These are phyloP conservation scores for Cercospora beticola DNA, from an alignment of 2,329 filamentous ascomycete genomes.

Conservation along the genomic window DNA sequence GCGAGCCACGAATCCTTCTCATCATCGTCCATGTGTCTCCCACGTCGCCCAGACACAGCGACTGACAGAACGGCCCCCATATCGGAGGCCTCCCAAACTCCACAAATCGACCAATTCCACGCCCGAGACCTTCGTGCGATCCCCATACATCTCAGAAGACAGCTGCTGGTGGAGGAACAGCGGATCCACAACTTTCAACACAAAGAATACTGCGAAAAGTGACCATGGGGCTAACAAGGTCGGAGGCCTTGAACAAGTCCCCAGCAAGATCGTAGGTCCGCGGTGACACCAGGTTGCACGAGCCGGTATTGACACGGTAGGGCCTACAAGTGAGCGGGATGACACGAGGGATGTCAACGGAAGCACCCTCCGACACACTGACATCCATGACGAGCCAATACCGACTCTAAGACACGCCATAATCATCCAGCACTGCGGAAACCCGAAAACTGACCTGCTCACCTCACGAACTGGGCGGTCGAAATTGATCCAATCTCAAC, in stretches of 20 bases:
- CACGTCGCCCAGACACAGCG: neutral
- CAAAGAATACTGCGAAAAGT: neutral
- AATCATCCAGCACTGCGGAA: neutral
- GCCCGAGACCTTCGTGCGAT: neutral
- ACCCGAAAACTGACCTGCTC: neutral
- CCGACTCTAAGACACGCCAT: neutral
- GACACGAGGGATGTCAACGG: neutral
- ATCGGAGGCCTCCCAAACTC: neutral
- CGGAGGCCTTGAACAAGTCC: neutral
- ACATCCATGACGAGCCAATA: neutral
- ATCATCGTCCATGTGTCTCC: neutral
- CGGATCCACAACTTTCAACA: neutral
- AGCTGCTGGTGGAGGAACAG: neutral
- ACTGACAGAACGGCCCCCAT: neutral
- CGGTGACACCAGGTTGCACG: neutral
- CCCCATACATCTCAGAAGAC: neutral
- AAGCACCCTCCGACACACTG: neutral
- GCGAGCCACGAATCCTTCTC: neutral
- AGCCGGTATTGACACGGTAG: neutral
- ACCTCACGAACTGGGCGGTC: neutral
- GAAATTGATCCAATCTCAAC: neutral
- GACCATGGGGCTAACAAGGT: neutral
- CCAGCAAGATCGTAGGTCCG: neutral
- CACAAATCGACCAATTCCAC: neutral
- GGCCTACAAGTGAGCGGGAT: neutral